Evolutionary conservation across 805 yeast species (phyloP).

Genomic region (Wickerhamiella musiphila): DNA sequence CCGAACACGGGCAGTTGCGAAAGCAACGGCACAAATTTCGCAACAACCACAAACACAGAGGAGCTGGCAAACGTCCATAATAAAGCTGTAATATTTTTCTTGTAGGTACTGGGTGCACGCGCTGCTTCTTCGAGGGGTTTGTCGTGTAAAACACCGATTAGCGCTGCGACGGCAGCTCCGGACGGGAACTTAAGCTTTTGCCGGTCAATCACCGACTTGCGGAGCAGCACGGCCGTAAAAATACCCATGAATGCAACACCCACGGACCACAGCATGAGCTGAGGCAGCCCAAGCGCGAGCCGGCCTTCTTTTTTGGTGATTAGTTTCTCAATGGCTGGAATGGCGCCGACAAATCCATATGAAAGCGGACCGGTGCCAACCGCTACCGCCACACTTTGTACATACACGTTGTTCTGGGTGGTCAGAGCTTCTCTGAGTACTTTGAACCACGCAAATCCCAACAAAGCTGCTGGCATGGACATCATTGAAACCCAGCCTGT

Average conservation of each 20-base stretch:
- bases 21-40: constrained; percentile 60
- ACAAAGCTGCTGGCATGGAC: constrained; percentile 84
- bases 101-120: constrained; percentile 13
- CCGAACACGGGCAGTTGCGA: constrained; percentile 68
- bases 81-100: constrained; percentile 43
- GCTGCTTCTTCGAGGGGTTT: constrained; percentile 20
- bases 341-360: constrained; percentile 84
- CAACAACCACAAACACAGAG: constrained; percentile 48
- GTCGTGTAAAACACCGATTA: constrained; percentile 74
- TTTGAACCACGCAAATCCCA: constrained; percentile 74
- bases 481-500: constrained; percentile 99
- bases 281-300: constrained; percentile 26
- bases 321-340: constrained; percentile 89
- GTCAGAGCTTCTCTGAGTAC: constrained; percentile 30
- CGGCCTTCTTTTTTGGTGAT: constrained; percentile 49
- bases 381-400: constrained; percentile 87
- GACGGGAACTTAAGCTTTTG: constrained; percentile 87
- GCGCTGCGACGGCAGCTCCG: constrained; percentile 89
- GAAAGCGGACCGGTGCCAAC: constrained; percentile 96
- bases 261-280: constrained; percentile 62
- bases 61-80: constrained; percentile 47
- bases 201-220: constrained; percentile 72
- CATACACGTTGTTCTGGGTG: constrained; percentile 87
- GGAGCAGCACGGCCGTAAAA: constrained; percentile 77
- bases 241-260: constrained; percentile 92